These are phyloP conservation scores for Escovopsis sp. DNA, from an alignment of 2,329 filamentous ascomycete genomes.

Conservation along the genomic window DNA sequence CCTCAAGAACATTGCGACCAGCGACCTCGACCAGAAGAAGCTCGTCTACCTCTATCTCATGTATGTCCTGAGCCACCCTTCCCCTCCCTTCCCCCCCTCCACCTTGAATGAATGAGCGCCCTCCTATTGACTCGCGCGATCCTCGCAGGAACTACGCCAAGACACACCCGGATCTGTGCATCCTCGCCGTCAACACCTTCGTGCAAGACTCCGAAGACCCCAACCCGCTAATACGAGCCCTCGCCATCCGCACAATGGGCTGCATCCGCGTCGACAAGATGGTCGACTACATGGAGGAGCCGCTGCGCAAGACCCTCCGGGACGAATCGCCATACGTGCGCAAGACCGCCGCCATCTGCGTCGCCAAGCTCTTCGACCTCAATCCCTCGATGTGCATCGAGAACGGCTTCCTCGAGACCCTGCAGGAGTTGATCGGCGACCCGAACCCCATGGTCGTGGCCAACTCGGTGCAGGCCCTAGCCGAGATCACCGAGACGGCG, in stretches of 20 bases:
- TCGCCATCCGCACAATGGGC: slow-evolving; percentile 96
- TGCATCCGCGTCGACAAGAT: slow-evolving; percentile 98
- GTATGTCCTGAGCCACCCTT: slow-evolving; percentile 33
- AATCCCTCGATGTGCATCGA: slow-evolving; percentile 88
- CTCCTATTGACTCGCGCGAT: neutral
- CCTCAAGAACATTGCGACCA: slow-evolving; percentile 94
- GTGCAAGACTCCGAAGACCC: slow-evolving; percentile 98
- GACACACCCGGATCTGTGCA: slow-evolving; percentile 95
- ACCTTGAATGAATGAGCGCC: too few species aligned
- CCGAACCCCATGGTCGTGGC: slow-evolving; percentile 98
- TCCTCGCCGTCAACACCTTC: slow-evolving; percentile 97
- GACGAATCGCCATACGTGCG: slow-evolving; percentile 97
- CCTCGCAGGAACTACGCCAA: slow-evolving; percentile 86
- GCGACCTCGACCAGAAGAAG: slow-evolving; percentile 96
- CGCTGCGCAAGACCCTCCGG: slow-evolving; percentile 82
- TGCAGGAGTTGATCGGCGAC: slow-evolving; percentile 94
- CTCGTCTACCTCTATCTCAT: slow-evolving; percentile 97
- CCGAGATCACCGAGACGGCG: slow-evolving; percentile 79
- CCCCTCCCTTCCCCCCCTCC: too few species aligned
- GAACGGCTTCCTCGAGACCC: slow-evolving; percentile 84
- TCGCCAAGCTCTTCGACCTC: slow-evolving; percentile 93
- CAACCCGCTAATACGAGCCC: slow-evolving; percentile 84
- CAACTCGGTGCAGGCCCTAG: slow-evolving; percentile 86
- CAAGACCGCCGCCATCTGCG: slow-evolving; percentile 94
- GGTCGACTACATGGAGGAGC: slow-evolving; percentile 99